phyloP scores from a whole-genome alignment of 2,329 filamentous ascomycete genomes.

The Cladosporium sp. region DNA sequence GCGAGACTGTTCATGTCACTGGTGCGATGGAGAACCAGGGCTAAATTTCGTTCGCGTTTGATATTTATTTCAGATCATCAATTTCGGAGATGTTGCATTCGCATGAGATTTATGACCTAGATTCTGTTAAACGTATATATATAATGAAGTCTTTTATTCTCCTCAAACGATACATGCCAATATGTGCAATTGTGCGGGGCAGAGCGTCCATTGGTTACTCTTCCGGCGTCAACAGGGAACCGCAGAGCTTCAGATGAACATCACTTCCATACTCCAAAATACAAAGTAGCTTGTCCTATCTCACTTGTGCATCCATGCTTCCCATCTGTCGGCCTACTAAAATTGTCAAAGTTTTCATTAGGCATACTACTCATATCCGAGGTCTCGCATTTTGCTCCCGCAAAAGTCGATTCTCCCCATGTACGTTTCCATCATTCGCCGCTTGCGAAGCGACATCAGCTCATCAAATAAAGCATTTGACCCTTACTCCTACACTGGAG shows the following conservation, averaged over 20 bases:
- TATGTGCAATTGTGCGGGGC: background rate
- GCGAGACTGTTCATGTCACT: conserved; percentile 31
- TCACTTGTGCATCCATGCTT: background rate
- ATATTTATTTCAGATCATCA: background rate
- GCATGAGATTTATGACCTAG: background rate
- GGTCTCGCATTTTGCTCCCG: background rate
- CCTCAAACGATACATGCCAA: background rate
- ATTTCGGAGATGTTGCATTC: background rate
- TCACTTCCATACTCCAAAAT: too few relatives aligned
- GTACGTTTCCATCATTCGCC: background rate
- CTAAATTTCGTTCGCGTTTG: conserved; percentile 3
- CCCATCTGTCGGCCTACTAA: background rate
- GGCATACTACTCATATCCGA: background rate
- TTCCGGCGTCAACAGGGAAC: background rate
- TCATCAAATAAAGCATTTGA: background rate
- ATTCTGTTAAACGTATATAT: background rate
- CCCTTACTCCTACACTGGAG: background rate
- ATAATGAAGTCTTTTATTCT: background rate
- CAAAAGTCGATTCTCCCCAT: background rate
- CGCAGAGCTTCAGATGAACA: too few relatives aligned
- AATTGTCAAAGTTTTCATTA: background rate
- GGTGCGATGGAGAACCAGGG: conserved; percentile 36
- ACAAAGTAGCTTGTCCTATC: too few relatives aligned
- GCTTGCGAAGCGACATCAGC: background rate
- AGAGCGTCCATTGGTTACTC: background rate